Evolutionary conservation across 1,284 basidiomycete species (phyloP), one percentile per base, ranked within the genome.

Genomic region (Rhodofomes roseus): DNA sequence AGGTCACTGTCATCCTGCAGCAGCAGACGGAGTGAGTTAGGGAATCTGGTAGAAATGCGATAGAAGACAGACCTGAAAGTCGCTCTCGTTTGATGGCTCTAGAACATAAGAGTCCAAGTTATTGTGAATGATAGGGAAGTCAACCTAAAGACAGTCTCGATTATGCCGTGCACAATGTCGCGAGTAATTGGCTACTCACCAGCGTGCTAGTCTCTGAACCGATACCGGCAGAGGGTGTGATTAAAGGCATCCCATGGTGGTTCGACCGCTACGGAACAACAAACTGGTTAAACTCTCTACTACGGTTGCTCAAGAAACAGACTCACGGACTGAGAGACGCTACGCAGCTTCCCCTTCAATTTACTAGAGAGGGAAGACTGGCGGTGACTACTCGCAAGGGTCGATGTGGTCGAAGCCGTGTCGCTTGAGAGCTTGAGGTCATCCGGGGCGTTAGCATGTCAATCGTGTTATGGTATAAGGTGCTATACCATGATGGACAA

Each of bases 291-390:
- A 27, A n/a, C 16, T 4, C 29, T 27, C 8, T 20, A 20, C 31
- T 23, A n/a, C 22, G 34, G 11, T 8, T 14, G 18, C 14, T 29
- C 12, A 8, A 18, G 25, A n/a, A 43, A 18, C 1, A 20, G n/a
- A 44, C 58, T 40, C 6, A 59, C 58, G 22, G 31, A 20, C 11
- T 54, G 53, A 2, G 58, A 59, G 11, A 59, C 22, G 16, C 39
- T 48, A 16, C 58, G 58, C 22, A 59, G 31, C 58, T 55, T 59
- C 25, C 58, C 54, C 40, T 59, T 59, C 43, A 59, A 18, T 43
- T 46, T 59, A 36, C 54, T 55, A 16, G 58, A 59, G 37, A 55
- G 29, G 7, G 57, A 54, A 27, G 20, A 12, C 8, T 54, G 52
- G 11, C 23, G 25, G 34, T 29, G 39, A n/a, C 51, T 37, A 20